Evolutionary conservation across 352 stramenopile species (phyloP).

Genomic region (Globisporangium paddicum): DNA sequence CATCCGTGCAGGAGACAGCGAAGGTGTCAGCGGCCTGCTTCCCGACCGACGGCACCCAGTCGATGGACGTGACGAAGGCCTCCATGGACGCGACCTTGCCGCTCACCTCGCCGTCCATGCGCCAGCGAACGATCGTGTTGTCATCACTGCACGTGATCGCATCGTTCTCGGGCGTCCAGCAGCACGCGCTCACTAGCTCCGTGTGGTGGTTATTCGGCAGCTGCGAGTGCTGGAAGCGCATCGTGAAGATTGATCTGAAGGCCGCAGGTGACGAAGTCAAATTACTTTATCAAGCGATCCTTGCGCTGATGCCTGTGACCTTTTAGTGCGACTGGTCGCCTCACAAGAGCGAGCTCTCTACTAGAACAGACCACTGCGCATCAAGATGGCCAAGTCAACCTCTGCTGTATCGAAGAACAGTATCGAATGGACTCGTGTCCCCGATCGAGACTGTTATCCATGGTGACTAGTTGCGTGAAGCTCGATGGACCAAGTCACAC

Average conservation of each 20-base stretch:
- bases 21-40: constrained; percentile 85
- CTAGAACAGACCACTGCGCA: too few relatives aligned
- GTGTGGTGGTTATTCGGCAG: constrained; percentile 66
- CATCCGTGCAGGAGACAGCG: constrained; percentile 88
- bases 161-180: constrained; percentile 87
- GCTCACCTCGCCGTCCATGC: constrained; percentile 80
- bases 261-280: not conserved
- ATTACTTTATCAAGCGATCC: not conserved
- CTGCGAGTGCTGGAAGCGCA: constrained; percentile 81
- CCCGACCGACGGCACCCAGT: constrained; percentile 79
- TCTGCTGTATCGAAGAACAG: too few relatives aligned
- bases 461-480: too few relatives aligned
- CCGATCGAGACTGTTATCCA: too few relatives aligned
- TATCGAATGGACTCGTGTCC: too few relatives aligned
- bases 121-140: constrained; percentile 78
- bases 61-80: constrained; percentile 69
- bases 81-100: constrained; percentile 70
- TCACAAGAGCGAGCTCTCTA: too few relatives aligned
- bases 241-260: constrained; percentile 12
- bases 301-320: not conserved
- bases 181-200: constrained; percentile 81
- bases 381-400: too few relatives aligned
- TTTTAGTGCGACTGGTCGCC: not conserved
- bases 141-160: constrained; percentile 86
- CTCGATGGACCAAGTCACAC: too few relatives aligned